A percentile compares a stretch with the other conserved stretches of the same genome.
These are phyloP conservation scores for Leccinum pellstonianum DNA, from an alignment of 768 basidiomycete genomes.

Conservation along the genomic window DNA sequence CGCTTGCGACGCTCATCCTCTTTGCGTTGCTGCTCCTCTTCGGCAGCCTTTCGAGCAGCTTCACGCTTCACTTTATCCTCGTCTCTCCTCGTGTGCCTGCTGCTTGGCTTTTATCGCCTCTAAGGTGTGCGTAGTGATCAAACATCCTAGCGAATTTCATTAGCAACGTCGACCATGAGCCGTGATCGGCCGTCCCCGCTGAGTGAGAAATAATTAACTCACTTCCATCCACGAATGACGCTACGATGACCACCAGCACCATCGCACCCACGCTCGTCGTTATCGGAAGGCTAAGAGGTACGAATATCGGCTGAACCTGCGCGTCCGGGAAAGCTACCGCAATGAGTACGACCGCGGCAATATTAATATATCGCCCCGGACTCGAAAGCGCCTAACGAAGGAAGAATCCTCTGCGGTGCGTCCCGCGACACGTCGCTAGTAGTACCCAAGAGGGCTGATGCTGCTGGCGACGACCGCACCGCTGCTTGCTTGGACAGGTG, in stretches of 20 bases:
- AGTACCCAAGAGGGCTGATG: slow-evolving; percentile 39
- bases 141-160: slow-evolving; percentile 22
- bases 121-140: slow-evolving; percentile 79
- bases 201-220: slow-evolving; percentile 25
- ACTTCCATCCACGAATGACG: slow-evolving; percentile 82
- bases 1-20: slow-evolving; percentile 84
- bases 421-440: slow-evolving; percentile 36
- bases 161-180: background rate
- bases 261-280: slow-evolving; percentile 71
- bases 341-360: slow-evolving; percentile 64
- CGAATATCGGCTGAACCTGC: slow-evolving; percentile 72
- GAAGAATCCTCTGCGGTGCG: slow-evolving; percentile 47
- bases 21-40: slow-evolving; percentile 79
- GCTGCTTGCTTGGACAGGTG: slow-evolving; percentile 50
- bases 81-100: slow-evolving; percentile 71
- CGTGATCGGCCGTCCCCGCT: background rate
- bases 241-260: slow-evolving; percentile 70
- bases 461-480: slow-evolving; percentile 38
- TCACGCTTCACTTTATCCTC: slow-evolving; percentile 86
- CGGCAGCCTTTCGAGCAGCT: slow-evolving; percentile 66
- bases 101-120: slow-evolving; percentile 72
- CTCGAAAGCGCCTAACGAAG: slow-evolving; percentile 61
- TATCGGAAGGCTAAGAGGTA: slow-evolving; percentile 81
- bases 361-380: slow-evolving; percentile 76
- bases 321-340: slow-evolving; percentile 82